Percentiles rank a stretch among this genome's conserved stretches.
Conservation (phyloP, 1,284 basidiomycete genomes). For the Apiotrichum gamsii region DNA sequence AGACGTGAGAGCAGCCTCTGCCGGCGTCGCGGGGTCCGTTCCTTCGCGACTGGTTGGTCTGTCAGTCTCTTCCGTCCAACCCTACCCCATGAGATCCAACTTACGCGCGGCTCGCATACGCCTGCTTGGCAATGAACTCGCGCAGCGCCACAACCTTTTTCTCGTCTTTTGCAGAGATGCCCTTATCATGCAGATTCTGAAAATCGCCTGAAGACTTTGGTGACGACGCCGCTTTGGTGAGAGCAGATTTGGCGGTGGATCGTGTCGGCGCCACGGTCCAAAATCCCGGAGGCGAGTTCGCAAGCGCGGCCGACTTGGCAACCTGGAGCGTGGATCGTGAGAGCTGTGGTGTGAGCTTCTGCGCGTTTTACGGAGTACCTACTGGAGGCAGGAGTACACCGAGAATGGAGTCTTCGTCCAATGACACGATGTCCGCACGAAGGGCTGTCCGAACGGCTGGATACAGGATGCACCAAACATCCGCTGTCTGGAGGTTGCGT, state of each 20-base stretch:
- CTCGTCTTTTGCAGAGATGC: slow-evolving; percentile 41
- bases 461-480: slow-evolving; percentile 95
- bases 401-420: slow-evolving; percentile 69
- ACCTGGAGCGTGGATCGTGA: slow-evolving; percentile 75
- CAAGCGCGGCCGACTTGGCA: slow-evolving; percentile 54
- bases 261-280: slow-evolving; percentile 53
- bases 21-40: slow-evolving; percentile 11
- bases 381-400: slow-evolving; percentile 72
- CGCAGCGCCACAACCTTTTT: slow-evolving; percentile 58
- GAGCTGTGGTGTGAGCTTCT: slow-evolving; percentile 51
- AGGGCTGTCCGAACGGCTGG: slow-evolving; percentile 81
- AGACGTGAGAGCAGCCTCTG: slow-evolving; percentile 25
- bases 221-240: slow-evolving; percentile 1
- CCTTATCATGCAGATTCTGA: slow-evolving; percentile 49
- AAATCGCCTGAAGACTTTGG: background rate
- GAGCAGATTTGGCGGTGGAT: slow-evolving; percentile 4
- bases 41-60: slow-evolving; percentile 30
- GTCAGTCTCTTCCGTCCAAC: slow-evolving; percentile 1
- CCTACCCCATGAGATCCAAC: slow-evolving; percentile 9
- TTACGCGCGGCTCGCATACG: slow-evolving; percentile 60
- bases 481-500: slow-evolving; percentile 68
- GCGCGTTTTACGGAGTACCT: slow-evolving; percentile 30
- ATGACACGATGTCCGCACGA: slow-evolving; percentile 70
- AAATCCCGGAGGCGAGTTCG: slow-evolving; percentile 54
- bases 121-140: slow-evolving; percentile 79